Evolutionary conservation across 2,329 filamentous ascomycete species (phyloP).

Genomic region (Trichoderma sp.): DNA sequence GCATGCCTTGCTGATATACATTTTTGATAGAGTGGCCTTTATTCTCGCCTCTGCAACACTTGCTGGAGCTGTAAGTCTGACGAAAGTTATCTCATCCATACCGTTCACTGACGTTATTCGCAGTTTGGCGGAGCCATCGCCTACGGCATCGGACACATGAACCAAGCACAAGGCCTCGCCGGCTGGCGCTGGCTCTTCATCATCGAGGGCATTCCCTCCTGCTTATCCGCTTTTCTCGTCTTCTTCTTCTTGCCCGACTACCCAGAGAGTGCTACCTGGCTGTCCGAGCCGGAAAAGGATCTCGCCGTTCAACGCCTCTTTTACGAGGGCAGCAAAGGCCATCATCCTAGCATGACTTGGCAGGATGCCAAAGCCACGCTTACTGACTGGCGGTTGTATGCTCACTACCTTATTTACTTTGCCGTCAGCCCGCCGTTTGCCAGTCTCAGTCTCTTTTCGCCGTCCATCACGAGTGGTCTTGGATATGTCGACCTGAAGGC

Average conservation of each 20-base stretch:
- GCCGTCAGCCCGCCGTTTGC: slow-evolving; percentile 54
- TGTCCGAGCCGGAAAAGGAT: slow-evolving; percentile 57
- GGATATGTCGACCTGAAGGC: slow-evolving; percentile 51
- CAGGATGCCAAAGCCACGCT: slow-evolving; percentile 67
- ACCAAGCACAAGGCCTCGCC: slow-evolving; percentile 55
- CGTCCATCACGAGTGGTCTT: slow-evolving; percentile 57
- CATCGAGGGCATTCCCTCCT: slow-evolving; percentile 62
- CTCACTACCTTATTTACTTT: slow-evolving; percentile 57
- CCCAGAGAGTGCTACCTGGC: slow-evolving; percentile 62
- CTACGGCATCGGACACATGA: slow-evolving; percentile 70
- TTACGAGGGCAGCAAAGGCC: slow-evolving; percentile 51
- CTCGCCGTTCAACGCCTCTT: slow-evolving; percentile 47
- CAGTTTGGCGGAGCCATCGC: slow-evolving; percentile 68
- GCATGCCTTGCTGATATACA: background rate
- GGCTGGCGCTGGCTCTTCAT: slow-evolving; percentile 70
- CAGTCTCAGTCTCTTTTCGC: slow-evolving; percentile 59
- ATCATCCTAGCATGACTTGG: slow-evolving; percentile 61
- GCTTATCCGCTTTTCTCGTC: slow-evolving; percentile 58
- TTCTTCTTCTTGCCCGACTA: slow-evolving; percentile 69
- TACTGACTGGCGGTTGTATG: slow-evolving; percentile 66
- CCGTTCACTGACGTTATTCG: background rate
- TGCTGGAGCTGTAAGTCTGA: slow-evolving; percentile 54
- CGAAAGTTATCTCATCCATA: background rate
- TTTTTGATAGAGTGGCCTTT: slow-evolving; percentile 55
- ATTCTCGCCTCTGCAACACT: slow-evolving; percentile 68